Conservation (phyloP, 2,329 filamentous ascomycete species). For the Anthostomella pinea region DNA sequence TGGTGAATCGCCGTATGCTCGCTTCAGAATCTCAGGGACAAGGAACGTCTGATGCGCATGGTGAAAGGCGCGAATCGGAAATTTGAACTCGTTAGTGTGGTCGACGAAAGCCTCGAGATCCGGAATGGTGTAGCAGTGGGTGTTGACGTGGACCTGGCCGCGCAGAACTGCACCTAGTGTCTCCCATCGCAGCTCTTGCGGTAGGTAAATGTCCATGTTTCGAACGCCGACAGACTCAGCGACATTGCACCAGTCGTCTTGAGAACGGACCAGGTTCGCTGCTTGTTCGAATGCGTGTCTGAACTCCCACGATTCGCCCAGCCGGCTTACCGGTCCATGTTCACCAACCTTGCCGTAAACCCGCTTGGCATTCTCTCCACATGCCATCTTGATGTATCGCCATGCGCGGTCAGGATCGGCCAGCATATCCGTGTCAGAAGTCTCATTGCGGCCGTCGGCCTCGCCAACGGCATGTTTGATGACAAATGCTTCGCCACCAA, state of each 20-base stretch:
- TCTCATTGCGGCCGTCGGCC: constrained; percentile 57
- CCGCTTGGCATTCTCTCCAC: constrained; percentile 66
- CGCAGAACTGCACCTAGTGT: constrained; percentile 60
- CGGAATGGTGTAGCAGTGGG: constrained; percentile 68
- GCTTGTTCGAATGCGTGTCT: constrained; percentile 66
- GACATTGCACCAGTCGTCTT: constrained; percentile 66
- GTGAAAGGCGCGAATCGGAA: constrained; percentile 64
- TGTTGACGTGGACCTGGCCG: constrained; percentile 67
- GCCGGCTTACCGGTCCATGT: constrained; percentile 54
- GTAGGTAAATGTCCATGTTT: constrained; percentile 56
- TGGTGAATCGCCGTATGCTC: constrained; percentile 51
- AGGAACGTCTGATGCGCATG: constrained; percentile 67
- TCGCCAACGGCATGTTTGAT: constrained; percentile 66
- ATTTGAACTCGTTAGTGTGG: constrained; percentile 70
- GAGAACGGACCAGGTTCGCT: constrained; percentile 50
- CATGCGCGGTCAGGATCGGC: constrained; percentile 63
- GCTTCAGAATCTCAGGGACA: constrained; percentile 62
- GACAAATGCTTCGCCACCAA: constrained; percentile 67
- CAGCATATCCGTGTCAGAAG: constrained; percentile 61
- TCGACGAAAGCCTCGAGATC: constrained; percentile 68
- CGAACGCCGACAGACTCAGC: constrained; percentile 50
- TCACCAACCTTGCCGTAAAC: constrained; percentile 56
- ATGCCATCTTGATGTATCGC: constrained; percentile 77
- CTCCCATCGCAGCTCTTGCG: constrained; percentile 62
- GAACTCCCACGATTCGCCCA: constrained; percentile 69